These are phyloP conservation scores for Xylaria sp. DNA, from an alignment of 2,329 filamentous ascomycete species.

Conservation along the genomic window DNA sequence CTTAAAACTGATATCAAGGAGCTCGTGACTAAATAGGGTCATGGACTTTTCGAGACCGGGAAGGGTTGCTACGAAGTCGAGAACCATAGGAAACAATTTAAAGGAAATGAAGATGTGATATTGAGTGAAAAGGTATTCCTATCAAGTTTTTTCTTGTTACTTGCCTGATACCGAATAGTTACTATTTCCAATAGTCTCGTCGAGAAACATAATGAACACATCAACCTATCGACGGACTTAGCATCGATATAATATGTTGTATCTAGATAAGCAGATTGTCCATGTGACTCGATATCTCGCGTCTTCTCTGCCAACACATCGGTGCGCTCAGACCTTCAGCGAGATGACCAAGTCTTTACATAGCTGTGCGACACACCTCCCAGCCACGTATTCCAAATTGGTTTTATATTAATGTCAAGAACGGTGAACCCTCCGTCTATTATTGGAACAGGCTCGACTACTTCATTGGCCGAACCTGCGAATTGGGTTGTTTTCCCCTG, in stretches of 20 bases:
- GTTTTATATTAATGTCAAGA: conserved; percentile 17
- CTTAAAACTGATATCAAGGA: background rate
- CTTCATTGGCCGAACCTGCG: background rate
- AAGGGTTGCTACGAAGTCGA: background rate
- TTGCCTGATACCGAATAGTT: background rate
- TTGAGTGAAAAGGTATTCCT: background rate
- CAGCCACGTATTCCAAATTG: conserved; percentile 18
- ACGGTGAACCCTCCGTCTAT: background rate
- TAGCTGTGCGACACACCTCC: conserved; percentile 10
- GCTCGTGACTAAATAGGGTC: background rate
- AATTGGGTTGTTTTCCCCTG: conserved; percentile 2
- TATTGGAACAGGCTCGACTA: background rate
- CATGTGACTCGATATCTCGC: background rate
- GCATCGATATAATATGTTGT: background rate
- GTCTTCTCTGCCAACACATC: background rate
- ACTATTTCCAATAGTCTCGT: background rate
- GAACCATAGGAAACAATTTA: background rate
- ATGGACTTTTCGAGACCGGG: background rate
- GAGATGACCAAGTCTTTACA: conserved; percentile 30
- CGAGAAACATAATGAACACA: background rate
- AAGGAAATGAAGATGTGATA: background rate
- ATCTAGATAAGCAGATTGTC: background rate
- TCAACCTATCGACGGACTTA: background rate
- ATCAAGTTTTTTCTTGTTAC: background rate
- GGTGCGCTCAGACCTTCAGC: conserved; percentile 13